Evolutionary conservation across 371 early-diverging fungal species (phyloP), one percentile per base, ranked within the genome.

Genomic region (Thermomucor indicae-seudaticae): DNA sequence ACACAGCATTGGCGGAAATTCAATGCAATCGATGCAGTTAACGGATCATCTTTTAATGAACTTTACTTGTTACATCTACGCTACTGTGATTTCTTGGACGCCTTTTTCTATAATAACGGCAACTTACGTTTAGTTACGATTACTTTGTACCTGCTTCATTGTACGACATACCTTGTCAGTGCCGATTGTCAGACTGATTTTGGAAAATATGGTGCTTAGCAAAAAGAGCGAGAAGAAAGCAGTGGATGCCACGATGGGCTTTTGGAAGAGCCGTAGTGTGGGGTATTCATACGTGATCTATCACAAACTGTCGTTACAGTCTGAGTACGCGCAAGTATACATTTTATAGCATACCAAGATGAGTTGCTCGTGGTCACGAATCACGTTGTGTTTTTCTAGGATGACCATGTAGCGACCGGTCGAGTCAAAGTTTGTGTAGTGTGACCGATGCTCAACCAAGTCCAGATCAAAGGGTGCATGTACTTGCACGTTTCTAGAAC

Each of bases 361-460:
- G 43, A 55, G 47, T n/a, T 66, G 58, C 28, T 66, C 66, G 49
- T 81, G 78, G 29, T 86, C 85, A 42, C 72, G 72, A 10, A 86
- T 72, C 1, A 84, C 73, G 45, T 86, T 87, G 47, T 62, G 51
- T 67, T 84, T 88, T 30, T 76, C 70, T 34, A 90, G 60, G 4
- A 71, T 59, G 10, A 89, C 61, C 45, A 75, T 67, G 14, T 80
- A 73, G n/a, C 88, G 80, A 6, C 91, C 91, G 37, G 80, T 77
- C 1, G 85, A 78, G 67, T 91, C 91, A 41, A 91, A 73, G 68
- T 86, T 85, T n/a, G 85, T 81, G 53, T 70, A 86, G 34, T 74
- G 69, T 11, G 53, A 61, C 11, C 40, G 39, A 34, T 78, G 60
- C 0, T 54, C 38, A 41, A 75, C 44, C 14, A 59, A 49, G 49